phyloP scores from a whole-genome alignment of 495 filamentous ascomycete genomes.

The Xylona heveae region DNA sequence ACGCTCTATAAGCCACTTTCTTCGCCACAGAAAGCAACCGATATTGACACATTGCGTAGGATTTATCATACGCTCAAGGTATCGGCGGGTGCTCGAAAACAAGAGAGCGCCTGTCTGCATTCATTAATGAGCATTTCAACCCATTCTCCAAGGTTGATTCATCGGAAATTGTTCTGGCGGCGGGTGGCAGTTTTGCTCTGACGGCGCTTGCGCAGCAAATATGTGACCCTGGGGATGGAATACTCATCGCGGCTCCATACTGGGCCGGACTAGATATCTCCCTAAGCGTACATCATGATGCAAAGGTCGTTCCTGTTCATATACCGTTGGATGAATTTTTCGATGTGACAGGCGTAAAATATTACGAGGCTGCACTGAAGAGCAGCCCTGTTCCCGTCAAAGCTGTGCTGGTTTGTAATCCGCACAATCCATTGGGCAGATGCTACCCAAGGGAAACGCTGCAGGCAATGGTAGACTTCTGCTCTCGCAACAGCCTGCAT shows the following conservation, averaged over 20 bases:
- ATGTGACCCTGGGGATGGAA: slow-evolving; percentile 22
- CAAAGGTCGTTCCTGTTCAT: slow-evolving; percentile 18
- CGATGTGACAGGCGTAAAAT: slow-evolving; percentile 10
- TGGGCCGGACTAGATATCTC: slow-evolving; percentile 19
- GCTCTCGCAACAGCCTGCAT: slow-evolving; percentile 11
- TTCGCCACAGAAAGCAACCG: neutral
- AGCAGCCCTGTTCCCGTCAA: slow-evolving; percentile 11
- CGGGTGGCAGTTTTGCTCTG: slow-evolving; percentile 16
- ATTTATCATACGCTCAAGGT: slow-evolving; percentile 14
- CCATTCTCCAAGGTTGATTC: slow-evolving; percentile 15
- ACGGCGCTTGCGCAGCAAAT: slow-evolving; percentile 21
- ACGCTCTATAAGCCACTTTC: neutral
- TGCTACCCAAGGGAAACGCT: slow-evolving; percentile 10
- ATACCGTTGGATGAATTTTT: slow-evolving; percentile 13
- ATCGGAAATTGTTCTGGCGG: slow-evolving; percentile 15
- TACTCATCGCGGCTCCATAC: slow-evolving; percentile 21
- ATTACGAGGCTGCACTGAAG: slow-evolving; percentile 17
- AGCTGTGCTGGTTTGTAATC: slow-evolving; percentile 13
- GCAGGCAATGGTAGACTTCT: slow-evolving; percentile 10
- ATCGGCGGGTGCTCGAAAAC: slow-evolving; percentile 13
- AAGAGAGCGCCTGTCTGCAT: slow-evolving; percentile 13
- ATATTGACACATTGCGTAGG: slow-evolving; percentile 6
- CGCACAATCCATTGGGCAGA: slow-evolving; percentile 22
- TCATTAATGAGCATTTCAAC: slow-evolving; percentile 19
- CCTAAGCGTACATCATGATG: slow-evolving; percentile 16